Conservation (phyloP, 768 basidiomycete species). For the Pleurotus pulmonarius region DNA sequence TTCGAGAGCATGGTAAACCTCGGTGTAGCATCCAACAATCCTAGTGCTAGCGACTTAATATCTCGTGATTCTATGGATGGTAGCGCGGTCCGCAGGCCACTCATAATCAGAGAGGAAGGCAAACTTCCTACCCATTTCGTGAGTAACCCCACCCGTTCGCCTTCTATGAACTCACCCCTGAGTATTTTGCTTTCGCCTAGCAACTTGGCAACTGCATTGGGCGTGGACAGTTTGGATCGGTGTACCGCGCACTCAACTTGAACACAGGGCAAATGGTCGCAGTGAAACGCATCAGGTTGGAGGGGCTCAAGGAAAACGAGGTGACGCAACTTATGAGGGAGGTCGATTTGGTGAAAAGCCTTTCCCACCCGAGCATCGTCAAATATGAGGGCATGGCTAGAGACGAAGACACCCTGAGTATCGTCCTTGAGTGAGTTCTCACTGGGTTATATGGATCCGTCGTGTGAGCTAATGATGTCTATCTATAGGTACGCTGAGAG, state of each 20-base stretch:
- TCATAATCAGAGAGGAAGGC: constrained; percentile 79
- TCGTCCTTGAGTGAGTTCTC: constrained; percentile 83
- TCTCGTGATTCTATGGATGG: constrained; percentile 63
- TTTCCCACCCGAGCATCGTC: constrained; percentile 94
- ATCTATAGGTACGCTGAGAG: constrained; percentile 85
- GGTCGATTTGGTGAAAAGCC: constrained; percentile 86
- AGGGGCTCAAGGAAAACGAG: constrained; percentile 88
- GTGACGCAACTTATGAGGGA: constrained; percentile 90
- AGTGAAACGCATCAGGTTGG: constrained; percentile 92
- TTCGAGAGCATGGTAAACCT: constrained; percentile 74
- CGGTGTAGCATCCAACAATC: constrained; percentile 44
- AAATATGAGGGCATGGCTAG: constrained; percentile 96
- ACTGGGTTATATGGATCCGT: constrained; percentile 10
- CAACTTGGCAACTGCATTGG: constrained; percentile 98
- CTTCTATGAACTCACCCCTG: background rate
- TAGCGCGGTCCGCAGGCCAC: constrained; percentile 57
- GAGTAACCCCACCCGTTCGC: constrained; percentile 30
- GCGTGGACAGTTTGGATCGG: constrained; percentile 93
- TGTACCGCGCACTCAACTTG: constrained; percentile 91
- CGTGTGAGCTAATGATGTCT: constrained; percentile 14
- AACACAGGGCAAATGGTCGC: constrained; percentile 97
- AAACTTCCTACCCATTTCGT: constrained; percentile 80
- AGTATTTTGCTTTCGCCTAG: constrained; percentile 35
- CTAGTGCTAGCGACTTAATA: constrained; percentile 65
- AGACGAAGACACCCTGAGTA: constrained; percentile 85